These are phyloP conservation scores for Quercus agrifolia DNA, from an alignment of 306 rosid genomes.

Conservation along the genomic window DNA sequence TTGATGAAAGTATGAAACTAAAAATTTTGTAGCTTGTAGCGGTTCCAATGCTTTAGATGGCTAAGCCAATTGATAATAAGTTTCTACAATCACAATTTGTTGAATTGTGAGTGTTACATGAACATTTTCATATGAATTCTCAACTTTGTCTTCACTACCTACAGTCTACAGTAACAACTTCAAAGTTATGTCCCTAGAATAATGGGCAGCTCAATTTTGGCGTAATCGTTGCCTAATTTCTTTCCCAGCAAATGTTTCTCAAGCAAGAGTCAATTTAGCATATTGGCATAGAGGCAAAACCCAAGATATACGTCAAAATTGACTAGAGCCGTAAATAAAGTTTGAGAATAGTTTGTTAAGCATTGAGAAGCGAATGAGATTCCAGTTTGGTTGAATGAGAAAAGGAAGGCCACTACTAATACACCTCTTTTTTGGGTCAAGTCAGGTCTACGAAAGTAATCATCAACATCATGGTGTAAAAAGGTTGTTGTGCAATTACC, in stretches of 20 bases:
- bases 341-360: no score
- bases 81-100: no score
- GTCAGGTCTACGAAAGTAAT: conserved; percentile 26
- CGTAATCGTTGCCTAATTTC: not conserved
- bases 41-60: no score
- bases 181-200: no score
- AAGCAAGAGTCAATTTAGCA: not conserved
- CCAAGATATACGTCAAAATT: not conserved
- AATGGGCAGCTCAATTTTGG: no score
- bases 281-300: not conserved
- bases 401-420: conserved; percentile 18
- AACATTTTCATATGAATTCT: no score
- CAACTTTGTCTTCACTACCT: no score
- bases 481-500: conserved; percentile 6
- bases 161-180: no score
- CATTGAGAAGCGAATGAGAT: not conserved
- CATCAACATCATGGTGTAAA: not conserved
- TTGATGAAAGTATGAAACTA: no score
- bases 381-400: conserved; percentile 10
- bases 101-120: no score
- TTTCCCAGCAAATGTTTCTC: not conserved
- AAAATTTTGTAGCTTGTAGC: no score
- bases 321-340: not conserved
- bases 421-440: conserved; percentile 24
- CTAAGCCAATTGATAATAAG: no score